Conservation (phyloP, 2,329 filamentous ascomycete genomes). For the Verticillium nubilum region DNA sequence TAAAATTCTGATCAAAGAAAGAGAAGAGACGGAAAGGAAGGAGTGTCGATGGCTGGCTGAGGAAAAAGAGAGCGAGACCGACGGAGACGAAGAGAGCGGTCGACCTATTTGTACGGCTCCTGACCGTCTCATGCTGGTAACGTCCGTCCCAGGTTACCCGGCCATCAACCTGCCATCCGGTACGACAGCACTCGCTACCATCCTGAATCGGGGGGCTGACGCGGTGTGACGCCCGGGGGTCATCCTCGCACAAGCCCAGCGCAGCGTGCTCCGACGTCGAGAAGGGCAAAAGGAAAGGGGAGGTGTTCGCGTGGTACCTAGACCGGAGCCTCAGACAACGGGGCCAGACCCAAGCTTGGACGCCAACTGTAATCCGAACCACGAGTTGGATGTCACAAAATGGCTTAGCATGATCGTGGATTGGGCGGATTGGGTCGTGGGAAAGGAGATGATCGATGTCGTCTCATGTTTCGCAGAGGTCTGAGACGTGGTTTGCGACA, state of each 20-base stretch:
- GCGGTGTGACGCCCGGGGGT: not conserved
- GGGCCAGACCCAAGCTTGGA: not conserved
- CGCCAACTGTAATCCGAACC: not conserved
- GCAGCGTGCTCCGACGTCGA: not conserved
- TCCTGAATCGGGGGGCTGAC: not conserved
- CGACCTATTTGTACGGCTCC: slow-evolving; percentile 20
- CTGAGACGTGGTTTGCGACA: not conserved
- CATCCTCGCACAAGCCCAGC: not conserved
- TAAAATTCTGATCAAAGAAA: slow-evolving; percentile 23
- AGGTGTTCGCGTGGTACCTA: not conserved
- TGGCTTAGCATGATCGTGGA: not conserved
- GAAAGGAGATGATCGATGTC: not conserved
- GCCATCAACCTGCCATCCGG: not conserved
- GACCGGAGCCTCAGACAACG: not conserved
- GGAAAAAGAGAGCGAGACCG: slow-evolving; percentile 6
- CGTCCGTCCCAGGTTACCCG: not conserved
- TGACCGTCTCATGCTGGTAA: not conserved
- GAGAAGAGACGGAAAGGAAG: slow-evolving; percentile 13
- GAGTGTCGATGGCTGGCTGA: slow-evolving; percentile 8
- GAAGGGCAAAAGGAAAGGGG: not conserved
- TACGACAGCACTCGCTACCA: not conserved
- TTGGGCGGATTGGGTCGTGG: not conserved
- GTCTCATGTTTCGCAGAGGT: not conserved
- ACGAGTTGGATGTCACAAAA: not conserved
- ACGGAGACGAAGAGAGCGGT: slow-evolving; percentile 7